These are phyloP conservation scores for Neopestalotiopsis sp. DNA, from an alignment of 2,329 filamentous ascomycete genomes.

Conservation along the genomic window DNA sequence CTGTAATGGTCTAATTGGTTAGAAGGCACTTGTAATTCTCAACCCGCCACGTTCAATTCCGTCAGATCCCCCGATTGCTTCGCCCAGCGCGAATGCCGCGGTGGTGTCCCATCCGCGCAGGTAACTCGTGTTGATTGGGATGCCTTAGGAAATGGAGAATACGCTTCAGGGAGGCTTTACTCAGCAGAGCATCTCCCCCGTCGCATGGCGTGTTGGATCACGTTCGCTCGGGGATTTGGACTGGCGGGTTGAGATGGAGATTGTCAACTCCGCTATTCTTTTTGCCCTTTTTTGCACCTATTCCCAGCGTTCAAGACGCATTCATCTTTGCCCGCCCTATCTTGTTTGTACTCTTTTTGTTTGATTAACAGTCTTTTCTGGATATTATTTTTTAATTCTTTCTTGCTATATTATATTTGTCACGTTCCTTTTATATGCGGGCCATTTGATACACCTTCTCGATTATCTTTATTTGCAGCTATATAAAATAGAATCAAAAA, in stretches of 20 bases:
- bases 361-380: too few relatives aligned
- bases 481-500: background rate
- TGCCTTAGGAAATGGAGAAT: conserved; percentile 71
- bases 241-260: conserved; percentile 59
- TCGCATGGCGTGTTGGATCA: conserved; percentile 73
- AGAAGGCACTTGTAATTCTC: conserved; percentile 61
- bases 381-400: too few relatives aligned
- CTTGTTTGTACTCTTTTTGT: too few relatives aligned
- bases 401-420: background rate
- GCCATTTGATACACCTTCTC: background rate
- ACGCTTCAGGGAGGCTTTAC: conserved; percentile 75
- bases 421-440: background rate
- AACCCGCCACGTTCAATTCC: conserved; percentile 55
- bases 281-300: conserved; percentile 27
- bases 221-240: conserved; percentile 67
- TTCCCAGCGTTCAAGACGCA: too few relatives aligned
- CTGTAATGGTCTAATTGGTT: conserved; percentile 67
- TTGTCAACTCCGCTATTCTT: conserved; percentile 50
- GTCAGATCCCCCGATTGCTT: conserved; percentile 56
- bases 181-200: conserved; percentile 76
- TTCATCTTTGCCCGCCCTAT: too few relatives aligned
- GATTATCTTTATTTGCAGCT: conserved; percentile 1
- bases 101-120: conserved; percentile 68
- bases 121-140: conserved; percentile 69
- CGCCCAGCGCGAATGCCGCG: conserved; percentile 73